A percentile compares a stretch with the other conserved stretches of the same genome.
These are phyloP conservation scores for Leptosphaerulina australis DNA, from an alignment of 2,329 filamentous ascomycete species.

Conservation along the genomic window DNA sequence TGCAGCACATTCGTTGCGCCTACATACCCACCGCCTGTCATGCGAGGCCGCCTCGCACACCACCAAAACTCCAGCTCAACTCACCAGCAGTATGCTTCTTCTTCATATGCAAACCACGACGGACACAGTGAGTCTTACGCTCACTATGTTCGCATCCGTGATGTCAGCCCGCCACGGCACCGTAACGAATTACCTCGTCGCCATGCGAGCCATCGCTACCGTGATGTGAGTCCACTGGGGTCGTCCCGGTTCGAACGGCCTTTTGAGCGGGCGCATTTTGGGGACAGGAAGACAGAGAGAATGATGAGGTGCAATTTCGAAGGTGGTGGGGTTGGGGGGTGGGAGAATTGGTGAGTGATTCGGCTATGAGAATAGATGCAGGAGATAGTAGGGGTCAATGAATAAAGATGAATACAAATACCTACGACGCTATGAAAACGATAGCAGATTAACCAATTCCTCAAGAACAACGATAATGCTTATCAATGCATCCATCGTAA, in stretches of 20 bases:
- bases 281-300: not conserved
- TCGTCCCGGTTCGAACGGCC: slow-evolving; percentile 5
- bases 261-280: not conserved
- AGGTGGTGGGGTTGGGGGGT: not conserved
- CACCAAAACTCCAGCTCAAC: not conserved
- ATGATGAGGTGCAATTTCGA: not conserved
- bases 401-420: too few species aligned
- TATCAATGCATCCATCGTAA: too few species aligned
- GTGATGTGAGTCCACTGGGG: slow-evolving; percentile 11
- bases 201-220: not conserved
- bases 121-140: not conserved
- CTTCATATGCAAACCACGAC: not conserved
- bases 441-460: too few species aligned
- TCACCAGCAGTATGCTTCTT: too few species aligned
- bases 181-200: slow-evolving; percentile 3
- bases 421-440: too few species aligned
- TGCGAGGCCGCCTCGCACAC: not conserved
- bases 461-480: too few species aligned
- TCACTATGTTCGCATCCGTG: not conserved
- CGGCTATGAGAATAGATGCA: not conserved
- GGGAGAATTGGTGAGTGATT: slow-evolving; percentile 3
- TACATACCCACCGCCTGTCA: not conserved
- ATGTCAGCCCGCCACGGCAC: slow-evolving; percentile 9
- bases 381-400: too few species aligned
- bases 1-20: not conserved